phyloP scores from a whole-genome alignment of 306 rosid genomes.

The Glycine latifolia region DNA sequence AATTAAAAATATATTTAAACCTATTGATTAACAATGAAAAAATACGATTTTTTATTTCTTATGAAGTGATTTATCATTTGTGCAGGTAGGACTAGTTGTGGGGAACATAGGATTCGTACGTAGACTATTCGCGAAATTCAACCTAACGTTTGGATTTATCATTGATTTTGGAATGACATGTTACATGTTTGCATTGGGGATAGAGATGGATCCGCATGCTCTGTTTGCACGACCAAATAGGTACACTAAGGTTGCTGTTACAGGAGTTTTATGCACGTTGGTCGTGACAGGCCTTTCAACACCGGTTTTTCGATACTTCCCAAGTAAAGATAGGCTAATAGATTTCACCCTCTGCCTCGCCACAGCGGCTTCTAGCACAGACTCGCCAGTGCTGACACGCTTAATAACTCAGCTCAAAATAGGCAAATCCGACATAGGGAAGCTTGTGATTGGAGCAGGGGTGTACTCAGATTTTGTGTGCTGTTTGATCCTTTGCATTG shows the following conservation, averaged over 20 bases:
- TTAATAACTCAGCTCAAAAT: constrained; percentile 70
- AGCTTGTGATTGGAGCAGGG: constrained; percentile 74
- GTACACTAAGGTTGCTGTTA: constrained; percentile 66
- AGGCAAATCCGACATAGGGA: constrained; percentile 85
- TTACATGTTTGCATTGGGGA: constrained; percentile 87
- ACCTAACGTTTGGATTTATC: constrained; percentile 59
- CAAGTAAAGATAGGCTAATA: constrained; percentile 24
- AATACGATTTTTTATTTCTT: no score
- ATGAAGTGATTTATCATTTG: no score
- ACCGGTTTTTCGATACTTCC: constrained; percentile 52
- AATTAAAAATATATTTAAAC: no score
- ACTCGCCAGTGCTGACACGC: constrained; percentile 83
- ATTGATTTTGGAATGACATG: constrained; percentile 86
- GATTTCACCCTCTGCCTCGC: constrained; percentile 63
- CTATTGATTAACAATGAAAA: no score
- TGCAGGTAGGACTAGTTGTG: constrained; percentile 61
- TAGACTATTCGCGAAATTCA: neutral
- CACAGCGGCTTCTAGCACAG: constrained; percentile 64
- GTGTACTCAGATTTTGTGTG: constrained; percentile 76
- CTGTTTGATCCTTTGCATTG: constrained; percentile 64
- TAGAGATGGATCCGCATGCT: constrained; percentile 79
- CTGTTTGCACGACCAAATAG: constrained; percentile 58
- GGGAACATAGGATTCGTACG: constrained; percentile 68
- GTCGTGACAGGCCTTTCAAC: constrained; percentile 48
- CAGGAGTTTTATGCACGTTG: constrained; percentile 68